Conservation (phyloP, 306 rosid genomes). For the Citrullus amarus region DNA sequence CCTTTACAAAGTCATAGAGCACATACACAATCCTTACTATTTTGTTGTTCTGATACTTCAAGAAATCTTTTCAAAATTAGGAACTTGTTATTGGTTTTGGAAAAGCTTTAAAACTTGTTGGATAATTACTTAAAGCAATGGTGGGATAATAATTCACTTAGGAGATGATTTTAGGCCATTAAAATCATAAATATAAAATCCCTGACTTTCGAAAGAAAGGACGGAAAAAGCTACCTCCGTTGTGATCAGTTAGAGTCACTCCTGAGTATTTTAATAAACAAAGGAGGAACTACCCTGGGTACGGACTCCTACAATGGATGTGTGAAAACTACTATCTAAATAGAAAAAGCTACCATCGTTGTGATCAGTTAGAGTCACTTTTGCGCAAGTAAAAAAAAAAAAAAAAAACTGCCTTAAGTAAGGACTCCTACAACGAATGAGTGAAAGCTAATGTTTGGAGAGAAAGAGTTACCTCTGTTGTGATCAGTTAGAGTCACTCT, state of each 20-base stretch:
- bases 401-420: no score
- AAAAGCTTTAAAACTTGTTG: neutral
- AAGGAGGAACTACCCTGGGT: neutral
- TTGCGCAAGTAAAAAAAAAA: no score
- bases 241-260: neutral
- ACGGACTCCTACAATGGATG: neutral
- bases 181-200: neutral
- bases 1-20: neutral
- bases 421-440: neutral
- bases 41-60: neutral
- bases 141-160: neutral
- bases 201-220: neutral
- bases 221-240: neutral
- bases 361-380: neutral
- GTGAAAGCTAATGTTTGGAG: neutral
- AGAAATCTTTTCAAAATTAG: neutral
- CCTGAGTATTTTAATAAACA: neutral
- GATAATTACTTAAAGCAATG: neutral
- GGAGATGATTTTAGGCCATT: neutral
- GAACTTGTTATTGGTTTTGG: neutral
- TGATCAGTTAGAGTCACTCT: neutral
- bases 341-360: neutral
- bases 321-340: no score
- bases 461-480: neutral
- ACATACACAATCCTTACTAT: neutral